Conservation (phyloP, 2,329 filamentous ascomycete genomes). For the Colletotrichum lentis region DNA sequence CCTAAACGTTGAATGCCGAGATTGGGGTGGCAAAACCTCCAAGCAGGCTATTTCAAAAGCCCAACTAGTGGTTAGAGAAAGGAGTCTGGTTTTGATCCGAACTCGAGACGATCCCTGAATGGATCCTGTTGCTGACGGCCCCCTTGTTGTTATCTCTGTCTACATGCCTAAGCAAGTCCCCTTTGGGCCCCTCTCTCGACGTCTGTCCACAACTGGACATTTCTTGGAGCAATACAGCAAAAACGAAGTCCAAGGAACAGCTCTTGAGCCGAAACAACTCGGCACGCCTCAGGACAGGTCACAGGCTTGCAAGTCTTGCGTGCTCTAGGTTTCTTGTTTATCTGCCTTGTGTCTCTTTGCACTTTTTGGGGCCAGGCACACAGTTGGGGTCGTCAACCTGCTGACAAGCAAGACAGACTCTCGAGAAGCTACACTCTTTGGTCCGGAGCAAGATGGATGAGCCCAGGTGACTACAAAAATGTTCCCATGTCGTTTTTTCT, state of each 20-base stretch:
- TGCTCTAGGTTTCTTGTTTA: conserved; percentile 5
- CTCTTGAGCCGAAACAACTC: not conserved
- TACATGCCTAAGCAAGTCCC: not conserved
- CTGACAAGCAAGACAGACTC: conserved; percentile 3
- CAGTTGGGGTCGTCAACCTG: conserved; percentile 1
- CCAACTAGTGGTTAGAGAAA: not conserved
- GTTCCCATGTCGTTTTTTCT: fast-evolving
- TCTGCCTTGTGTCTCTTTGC: conserved; percentile 2
- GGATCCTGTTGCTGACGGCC: not conserved
- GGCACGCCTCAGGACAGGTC: not conserved
- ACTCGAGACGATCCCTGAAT: not conserved
- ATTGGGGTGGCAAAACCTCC: not conserved
- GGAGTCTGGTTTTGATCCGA: not conserved
- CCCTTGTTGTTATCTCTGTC: not conserved
- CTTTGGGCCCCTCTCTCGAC: not conserved
- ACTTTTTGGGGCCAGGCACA: conserved; percentile 1
- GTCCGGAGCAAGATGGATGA: conserved; percentile 31
- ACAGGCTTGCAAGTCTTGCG: not conserved
- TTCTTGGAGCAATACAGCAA: not conserved
- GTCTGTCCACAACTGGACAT: no score
- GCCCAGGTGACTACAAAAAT: not conserved
- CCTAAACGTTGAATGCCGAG: no score
- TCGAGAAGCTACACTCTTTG: conserved; percentile 18
- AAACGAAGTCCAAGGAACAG: conserved; percentile 27
- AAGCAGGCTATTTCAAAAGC: not conserved